phyloP scores from a whole-genome alignment of 1,139 yeast species.

The Hyphopichia wangnamkhiaoensis region DNA sequence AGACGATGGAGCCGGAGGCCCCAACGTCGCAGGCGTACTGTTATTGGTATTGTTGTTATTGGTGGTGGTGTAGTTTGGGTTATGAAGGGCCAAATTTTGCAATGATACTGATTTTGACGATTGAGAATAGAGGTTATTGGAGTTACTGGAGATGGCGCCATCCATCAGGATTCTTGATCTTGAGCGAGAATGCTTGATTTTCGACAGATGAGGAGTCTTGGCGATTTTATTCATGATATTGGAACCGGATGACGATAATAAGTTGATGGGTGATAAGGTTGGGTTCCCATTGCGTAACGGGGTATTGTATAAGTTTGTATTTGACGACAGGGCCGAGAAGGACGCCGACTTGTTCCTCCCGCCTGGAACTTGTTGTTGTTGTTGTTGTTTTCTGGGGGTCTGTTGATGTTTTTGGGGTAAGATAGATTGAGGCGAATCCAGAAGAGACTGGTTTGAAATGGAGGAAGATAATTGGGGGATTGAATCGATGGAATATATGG shows the following conservation, averaged over 20 bases:
- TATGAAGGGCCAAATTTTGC: conserved; percentile 2
- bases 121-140: conserved; percentile 13
- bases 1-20: background rate
- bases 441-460: conserved; percentile 36
- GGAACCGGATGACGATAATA: conserved; percentile 1
- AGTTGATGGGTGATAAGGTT: conserved; percentile 25
- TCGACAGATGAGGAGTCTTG: conserved; percentile 31
- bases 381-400: conserved; percentile 12
- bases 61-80: background rate
- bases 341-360: conserved; percentile 36
- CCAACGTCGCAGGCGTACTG: background rate
- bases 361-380: conserved; percentile 14
- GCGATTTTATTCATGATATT: conserved; percentile 19
- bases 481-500: conserved; percentile 48
- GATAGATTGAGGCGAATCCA: conserved; percentile 32
- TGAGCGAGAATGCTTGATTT: conserved; percentile 40
- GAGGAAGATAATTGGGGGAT: conserved; percentile 40
- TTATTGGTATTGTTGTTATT: background rate
- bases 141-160: conserved; percentile 14
- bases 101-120: conserved; percentile 6
- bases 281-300: conserved; percentile 25
- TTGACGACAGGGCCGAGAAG: conserved; percentile 20
- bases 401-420: conserved; percentile 4
- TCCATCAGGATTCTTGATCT: conserved; percentile 43
- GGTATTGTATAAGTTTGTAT: conserved; percentile 29